phyloP scores from a whole-genome alignment of 2,329 filamentous ascomycete genomes.

The Colletotrichum theobromicola region DNA sequence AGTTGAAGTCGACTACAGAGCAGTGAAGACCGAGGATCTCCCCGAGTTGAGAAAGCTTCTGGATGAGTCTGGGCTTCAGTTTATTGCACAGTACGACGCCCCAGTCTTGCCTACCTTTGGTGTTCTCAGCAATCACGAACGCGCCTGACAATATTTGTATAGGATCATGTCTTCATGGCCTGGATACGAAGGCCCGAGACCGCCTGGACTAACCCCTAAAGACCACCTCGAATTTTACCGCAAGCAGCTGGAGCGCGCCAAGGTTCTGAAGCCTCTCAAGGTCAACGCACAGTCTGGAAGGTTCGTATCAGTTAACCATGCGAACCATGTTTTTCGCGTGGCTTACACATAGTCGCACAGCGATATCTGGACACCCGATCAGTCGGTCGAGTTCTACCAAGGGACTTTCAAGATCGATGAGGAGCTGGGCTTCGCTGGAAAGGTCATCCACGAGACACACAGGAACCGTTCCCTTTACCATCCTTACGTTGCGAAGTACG shows the following conservation, averaged over 20 bases:
- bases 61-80: background rate
- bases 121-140: background rate
- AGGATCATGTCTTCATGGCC: slow-evolving; percentile 19
- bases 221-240: slow-evolving; percentile 19
- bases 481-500: slow-evolving; percentile 31
- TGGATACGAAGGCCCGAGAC: slow-evolving; percentile 6
- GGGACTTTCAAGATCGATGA: slow-evolving; percentile 32
- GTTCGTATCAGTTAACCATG: background rate
- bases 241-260: slow-evolving; percentile 10
- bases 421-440: slow-evolving; percentile 32
- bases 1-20: slow-evolving; percentile 1
- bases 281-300: slow-evolving; percentile 22
- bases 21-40: background rate
- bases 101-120: rapidly evolving
- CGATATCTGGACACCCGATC: slow-evolving; percentile 34
- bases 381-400: slow-evolving; percentile 37
- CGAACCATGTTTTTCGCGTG: background rate
- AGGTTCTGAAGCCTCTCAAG: slow-evolving; percentile 12
- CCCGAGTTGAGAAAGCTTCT: background rate
- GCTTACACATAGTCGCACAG: slow-evolving; percentile 14
- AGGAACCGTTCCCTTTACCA: slow-evolving; percentile 35
- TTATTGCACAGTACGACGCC: background rate
- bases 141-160: background rate
- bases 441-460: slow-evolving; percentile 37
- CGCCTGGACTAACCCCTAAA: background rate